phyloP scores from a whole-genome alignment of 1,284 basidiomycete genomes.

The Leucoagaricus sp. region DNA sequence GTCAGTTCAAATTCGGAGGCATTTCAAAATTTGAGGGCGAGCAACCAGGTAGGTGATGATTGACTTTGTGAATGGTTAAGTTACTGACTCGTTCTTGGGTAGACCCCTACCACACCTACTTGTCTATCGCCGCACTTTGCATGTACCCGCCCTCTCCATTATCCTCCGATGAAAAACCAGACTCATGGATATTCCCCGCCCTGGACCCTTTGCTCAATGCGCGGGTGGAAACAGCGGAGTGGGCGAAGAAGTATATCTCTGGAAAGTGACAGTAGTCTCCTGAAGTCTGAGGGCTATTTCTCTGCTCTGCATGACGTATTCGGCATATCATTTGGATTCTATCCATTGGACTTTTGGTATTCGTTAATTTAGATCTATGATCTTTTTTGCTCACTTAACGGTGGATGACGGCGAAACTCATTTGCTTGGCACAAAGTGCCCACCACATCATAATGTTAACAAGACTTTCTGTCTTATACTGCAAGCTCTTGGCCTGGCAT shows the following conservation, averaged over 20 bases:
- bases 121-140: slow-evolving; percentile 80
- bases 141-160: slow-evolving; percentile 54
- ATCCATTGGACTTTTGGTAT: no score
- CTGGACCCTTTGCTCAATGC: slow-evolving; percentile 76
- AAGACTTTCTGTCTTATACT: no score
- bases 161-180: slow-evolving; percentile 27
- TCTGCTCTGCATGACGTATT: no score
- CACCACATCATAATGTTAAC: no score
- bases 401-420: no score
- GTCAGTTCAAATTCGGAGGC: slow-evolving; percentile 86
- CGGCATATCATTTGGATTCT: no score
- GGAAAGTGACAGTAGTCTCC: neutral
- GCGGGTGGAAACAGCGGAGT: slow-evolving; percentile 57
- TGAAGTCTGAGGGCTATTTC: no score
- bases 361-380: no score
- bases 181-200: slow-evolving; percentile 56
- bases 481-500: no score
- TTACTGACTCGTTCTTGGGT: neutral
- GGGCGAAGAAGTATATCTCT: slow-evolving; percentile 60
- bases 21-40: slow-evolving; percentile 82
- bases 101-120: slow-evolving; percentile 92
- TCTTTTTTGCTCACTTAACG: no score
- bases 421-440: no score
- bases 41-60: slow-evolving; percentile 58
- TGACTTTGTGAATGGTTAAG: neutral